Conservation (phyloP, 2,329 filamentous ascomycete genomes). For the Fusarium sublunatum region DNA sequence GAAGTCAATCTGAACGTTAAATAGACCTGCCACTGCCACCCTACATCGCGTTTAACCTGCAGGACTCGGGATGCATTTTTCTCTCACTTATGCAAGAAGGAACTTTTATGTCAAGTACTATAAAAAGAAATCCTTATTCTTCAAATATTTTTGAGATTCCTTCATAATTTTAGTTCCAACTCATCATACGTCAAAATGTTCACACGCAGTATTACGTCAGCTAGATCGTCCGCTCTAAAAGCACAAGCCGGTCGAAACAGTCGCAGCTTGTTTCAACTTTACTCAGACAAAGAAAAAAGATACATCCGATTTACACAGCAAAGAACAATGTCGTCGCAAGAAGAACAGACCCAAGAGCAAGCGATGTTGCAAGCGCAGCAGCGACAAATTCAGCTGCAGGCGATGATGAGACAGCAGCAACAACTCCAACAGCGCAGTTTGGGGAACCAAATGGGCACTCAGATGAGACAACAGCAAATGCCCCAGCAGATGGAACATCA, state of each 20-base stretch:
- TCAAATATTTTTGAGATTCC: too few species aligned
- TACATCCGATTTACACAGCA: not conserved
- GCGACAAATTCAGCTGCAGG: not conserved
- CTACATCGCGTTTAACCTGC: too few species aligned
- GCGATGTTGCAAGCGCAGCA: not conserved
- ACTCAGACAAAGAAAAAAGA: not conserved
- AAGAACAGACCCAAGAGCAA: not conserved
- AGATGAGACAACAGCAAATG: not conserved
- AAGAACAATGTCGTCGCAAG: not conserved
- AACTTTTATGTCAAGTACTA: too few species aligned
- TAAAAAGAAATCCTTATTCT: too few species aligned
- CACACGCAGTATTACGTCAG: not conserved
- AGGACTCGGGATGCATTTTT: too few species aligned
- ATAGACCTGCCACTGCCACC: too few species aligned
- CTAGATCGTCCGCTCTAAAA: not conserved
- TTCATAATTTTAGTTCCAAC: too few species aligned
- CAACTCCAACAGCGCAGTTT: too few species aligned
- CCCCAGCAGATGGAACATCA: not conserved
- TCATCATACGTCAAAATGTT: too few species aligned
- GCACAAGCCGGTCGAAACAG: not conserved
- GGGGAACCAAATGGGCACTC: not conserved
- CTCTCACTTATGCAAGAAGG: too few species aligned
- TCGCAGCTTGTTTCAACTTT: not conserved
- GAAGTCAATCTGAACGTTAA: too few species aligned
- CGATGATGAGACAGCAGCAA: not conserved